These are phyloP conservation scores for Tetradesmus lagerheimii DNA, from an alignment of 139 green algal species.

Conservation along the genomic window DNA sequence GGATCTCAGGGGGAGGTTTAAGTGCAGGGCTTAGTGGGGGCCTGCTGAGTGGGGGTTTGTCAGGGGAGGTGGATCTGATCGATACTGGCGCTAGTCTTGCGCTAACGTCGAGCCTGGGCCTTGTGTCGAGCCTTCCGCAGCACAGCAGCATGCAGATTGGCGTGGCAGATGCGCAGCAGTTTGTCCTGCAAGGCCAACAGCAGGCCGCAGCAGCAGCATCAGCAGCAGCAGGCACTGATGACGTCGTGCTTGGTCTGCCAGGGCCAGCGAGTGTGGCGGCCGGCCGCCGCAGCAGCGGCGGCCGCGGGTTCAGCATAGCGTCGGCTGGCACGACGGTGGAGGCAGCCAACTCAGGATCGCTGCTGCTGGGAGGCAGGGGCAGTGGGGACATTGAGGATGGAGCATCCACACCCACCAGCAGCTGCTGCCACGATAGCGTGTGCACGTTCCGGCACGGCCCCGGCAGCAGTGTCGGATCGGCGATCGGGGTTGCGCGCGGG, in stretches of 20 bases:
- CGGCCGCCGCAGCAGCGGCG: neutral
- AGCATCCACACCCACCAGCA: constrained; percentile 39
- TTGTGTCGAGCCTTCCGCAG: constrained; percentile 25
- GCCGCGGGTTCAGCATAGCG: constrained; percentile 1
- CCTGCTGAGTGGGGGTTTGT: neutral
- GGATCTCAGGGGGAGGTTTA: neutral
- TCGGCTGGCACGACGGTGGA: neutral
- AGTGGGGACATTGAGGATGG: constrained; percentile 3
- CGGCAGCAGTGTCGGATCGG: neutral
- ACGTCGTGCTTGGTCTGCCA: neutral
- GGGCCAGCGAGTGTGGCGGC: neutral
- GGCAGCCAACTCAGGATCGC: neutral
- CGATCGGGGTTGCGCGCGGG: neutral
- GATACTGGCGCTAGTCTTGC: constrained; percentile 7
- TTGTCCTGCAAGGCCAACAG: constrained; percentile 2
- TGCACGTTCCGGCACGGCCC: constrained; percentile 34
- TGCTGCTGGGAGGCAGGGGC: neutral
- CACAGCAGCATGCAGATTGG: neutral
- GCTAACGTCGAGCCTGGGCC: constrained; percentile 21
- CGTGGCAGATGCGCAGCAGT: constrained; percentile 8
- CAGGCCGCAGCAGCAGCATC: neutral
- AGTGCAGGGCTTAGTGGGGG: neutral
- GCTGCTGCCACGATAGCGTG: constrained; percentile 50
- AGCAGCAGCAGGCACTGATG: constrained; percentile 18
- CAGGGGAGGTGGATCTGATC: constrained; percentile 29